Evolutionary conservation across 305 asterid genomes (phyloP), one percentile per base, ranked within the genome.

Genomic region (Solanum hybrid): DNA sequence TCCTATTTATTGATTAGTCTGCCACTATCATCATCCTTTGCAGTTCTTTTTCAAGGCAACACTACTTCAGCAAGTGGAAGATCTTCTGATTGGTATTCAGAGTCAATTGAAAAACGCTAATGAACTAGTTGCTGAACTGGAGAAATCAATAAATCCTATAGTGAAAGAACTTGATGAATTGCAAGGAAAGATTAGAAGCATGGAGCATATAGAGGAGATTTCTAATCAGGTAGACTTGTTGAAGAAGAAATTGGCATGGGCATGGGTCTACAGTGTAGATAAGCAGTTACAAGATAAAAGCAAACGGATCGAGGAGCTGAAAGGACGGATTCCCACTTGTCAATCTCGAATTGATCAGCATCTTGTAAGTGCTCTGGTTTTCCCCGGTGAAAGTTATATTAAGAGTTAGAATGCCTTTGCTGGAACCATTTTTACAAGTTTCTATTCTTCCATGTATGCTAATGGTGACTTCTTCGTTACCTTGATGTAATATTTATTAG

Each of bases 41-140:
- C 97, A 97, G 99, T 97, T 97, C 92, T 97, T 95, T 94, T 97
- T 94, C 96, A 97, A 95, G 97, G 99, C 99, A 42, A 97, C 99
- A 20, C 98, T 97, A 89, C 99, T 97, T 92, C 97, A 96, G 87
- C 98, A 95, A 89, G 95, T 97, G 91, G 97, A 93, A 92, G 99
- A 96, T 90, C 93, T 97, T 87, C 89, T 97, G 85, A 93, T 91
- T 89, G 96, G 96, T 91, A 94, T 97, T 90, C 94, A 84, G 33
- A 92, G 89, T 67, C 97, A 93, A 91, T 91, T 96, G 73, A 91
- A 89, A 69, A 95, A 92, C 64, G 99, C 98, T 88, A 91, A 91
- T 36, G 95, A 93, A 84, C 89, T 93, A 92, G 98, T 97, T 92
- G 91, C 75, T 93, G 93, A 96, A 91, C 92, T 96, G 94, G 98